A percentile compares a stretch with the other conserved stretches of the same genome.
These are phyloP conservation scores for Penicillium aurantiogriseum DNA, from an alignment of 2,329 filamentous ascomycete species.

Conservation along the genomic window DNA sequence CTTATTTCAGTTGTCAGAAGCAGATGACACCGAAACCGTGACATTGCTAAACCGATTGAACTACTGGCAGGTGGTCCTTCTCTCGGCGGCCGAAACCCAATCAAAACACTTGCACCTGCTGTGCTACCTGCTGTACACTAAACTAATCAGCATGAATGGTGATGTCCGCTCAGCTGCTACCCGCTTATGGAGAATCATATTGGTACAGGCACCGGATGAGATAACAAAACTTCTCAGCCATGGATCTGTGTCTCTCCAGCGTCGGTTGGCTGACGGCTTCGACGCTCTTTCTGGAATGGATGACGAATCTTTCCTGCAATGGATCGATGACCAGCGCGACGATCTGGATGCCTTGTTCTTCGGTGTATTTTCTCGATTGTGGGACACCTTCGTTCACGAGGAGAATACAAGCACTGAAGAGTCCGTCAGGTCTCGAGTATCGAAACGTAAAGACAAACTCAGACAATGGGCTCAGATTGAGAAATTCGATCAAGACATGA, in stretches of 20 bases:
- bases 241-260: constrained; percentile 67
- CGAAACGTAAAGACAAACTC: constrained; percentile 77
- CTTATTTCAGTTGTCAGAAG: constrained; percentile 77
- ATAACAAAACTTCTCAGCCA: constrained; percentile 71
- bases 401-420: constrained; percentile 82
- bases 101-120: constrained; percentile 80
- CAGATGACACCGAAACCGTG: constrained; percentile 68
- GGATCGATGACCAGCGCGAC: constrained; percentile 79
- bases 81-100: constrained; percentile 73
- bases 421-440: constrained; percentile 66
- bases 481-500: constrained; percentile 65
- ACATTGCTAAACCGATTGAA: constrained; percentile 79
- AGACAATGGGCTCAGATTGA: constrained; percentile 75
- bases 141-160: constrained; percentile 69
- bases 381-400: constrained; percentile 80
- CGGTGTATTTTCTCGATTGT: constrained; percentile 72
- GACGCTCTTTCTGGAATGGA: constrained; percentile 83
- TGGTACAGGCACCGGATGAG: constrained; percentile 89
- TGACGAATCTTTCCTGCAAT: constrained; percentile 79
- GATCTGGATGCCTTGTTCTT: constrained; percentile 82
- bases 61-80: constrained; percentile 92
- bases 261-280: constrained; percentile 71
- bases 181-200: constrained; percentile 83
- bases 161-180: constrained; percentile 73
- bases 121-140: constrained; percentile 90